These are phyloP conservation scores for Penicillium thymicola DNA, from an alignment of 2,329 filamentous ascomycete genomes.

Conservation along the genomic window DNA sequence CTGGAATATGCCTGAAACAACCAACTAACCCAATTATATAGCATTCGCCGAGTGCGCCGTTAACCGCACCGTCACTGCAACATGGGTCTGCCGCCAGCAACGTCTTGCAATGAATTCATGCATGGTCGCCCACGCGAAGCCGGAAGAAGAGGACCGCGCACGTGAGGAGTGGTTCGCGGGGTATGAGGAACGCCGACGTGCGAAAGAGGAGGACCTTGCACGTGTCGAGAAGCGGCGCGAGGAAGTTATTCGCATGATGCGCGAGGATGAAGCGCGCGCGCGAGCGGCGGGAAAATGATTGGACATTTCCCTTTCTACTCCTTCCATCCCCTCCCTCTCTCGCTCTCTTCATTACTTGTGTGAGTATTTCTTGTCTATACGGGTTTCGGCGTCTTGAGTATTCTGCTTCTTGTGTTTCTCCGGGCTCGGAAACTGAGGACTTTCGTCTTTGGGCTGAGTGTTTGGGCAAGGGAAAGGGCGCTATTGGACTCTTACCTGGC, in stretches of 20 bases:
- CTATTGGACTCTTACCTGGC: not conserved
- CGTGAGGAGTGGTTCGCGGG: conserved; percentile 89
- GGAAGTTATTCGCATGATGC: conserved; percentile 44
- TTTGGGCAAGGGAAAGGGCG: not conserved
- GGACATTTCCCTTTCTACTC: not conserved
- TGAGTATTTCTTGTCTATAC: conserved; percentile 22
- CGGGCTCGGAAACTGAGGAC: not conserved
- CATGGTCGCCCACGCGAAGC: conserved; percentile 84
- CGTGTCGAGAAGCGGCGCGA: conserved; percentile 39
- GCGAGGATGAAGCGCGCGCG: conserved; percentile 33
- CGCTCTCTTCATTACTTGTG: conserved; percentile 5
- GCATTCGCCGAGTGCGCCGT: conserved; percentile 89
- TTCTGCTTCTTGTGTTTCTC: conserved; percentile 15
- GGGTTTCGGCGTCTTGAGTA: conserved; percentile 15
- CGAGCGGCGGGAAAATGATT: conserved; percentile 19
- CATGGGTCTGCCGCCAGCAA: conserved; percentile 77
- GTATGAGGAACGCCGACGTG: conserved; percentile 65
- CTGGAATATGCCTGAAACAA: not conserved
- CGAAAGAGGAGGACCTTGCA: conserved; percentile 61
- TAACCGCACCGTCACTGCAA: conserved; percentile 79
- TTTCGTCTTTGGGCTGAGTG: not conserved
- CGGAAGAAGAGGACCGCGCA: conserved; percentile 79
- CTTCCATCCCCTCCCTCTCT: not conserved
- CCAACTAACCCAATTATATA: conserved; percentile 40
- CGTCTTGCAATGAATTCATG: conserved; percentile 88